Conservation (phyloP, 1,139 yeast genomes). For the Yamadazyma atlantica region DNA sequence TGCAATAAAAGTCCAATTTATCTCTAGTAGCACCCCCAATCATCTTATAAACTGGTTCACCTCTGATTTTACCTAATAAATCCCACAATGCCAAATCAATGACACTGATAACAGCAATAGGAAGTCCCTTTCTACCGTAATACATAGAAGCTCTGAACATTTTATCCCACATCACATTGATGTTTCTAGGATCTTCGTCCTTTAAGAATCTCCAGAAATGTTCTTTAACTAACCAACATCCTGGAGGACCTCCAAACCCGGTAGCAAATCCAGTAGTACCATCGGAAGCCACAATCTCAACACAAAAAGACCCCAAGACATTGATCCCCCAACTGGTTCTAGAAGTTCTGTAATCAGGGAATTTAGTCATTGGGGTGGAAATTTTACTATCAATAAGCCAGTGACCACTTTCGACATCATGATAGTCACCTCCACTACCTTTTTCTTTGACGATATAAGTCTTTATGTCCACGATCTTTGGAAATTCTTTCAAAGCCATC, state of each 20-base stretch:
- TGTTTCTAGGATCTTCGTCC: conserved; percentile 47
- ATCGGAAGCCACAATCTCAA: conserved; percentile 46
- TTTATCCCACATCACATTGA: conserved; percentile 46
- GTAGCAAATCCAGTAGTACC: conserved; percentile 51
- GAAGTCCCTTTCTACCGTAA: conserved; percentile 49
- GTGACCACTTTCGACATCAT: conserved; percentile 46
- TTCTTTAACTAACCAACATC: conserved; percentile 46
- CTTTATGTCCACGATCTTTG: conserved; percentile 39
- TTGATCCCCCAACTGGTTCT: conserved; percentile 51
- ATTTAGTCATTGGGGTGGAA: conserved; percentile 49
- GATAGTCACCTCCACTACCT: conserved; percentile 51
- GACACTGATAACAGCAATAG: conserved; percentile 46
- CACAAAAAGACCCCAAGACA: conserved; percentile 50
- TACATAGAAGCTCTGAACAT: conserved; percentile 49
- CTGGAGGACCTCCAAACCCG: conserved; percentile 54
- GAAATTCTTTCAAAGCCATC: conserved; percentile 27
- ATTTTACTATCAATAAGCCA: conserved; percentile 47
- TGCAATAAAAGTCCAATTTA: conserved; percentile 45
- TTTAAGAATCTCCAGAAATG: conserved; percentile 45
- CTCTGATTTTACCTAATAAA: conserved; percentile 45
- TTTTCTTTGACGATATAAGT: conserved; percentile 42
- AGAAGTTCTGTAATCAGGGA: conserved; percentile 40
- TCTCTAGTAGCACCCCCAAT: conserved; percentile 50
- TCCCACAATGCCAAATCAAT: conserved; percentile 52
- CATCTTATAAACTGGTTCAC: conserved; percentile 50